Evolutionary conservation across 345 rosid genomes (phyloP).

Genomic region (Citropsis articulata): DNA sequence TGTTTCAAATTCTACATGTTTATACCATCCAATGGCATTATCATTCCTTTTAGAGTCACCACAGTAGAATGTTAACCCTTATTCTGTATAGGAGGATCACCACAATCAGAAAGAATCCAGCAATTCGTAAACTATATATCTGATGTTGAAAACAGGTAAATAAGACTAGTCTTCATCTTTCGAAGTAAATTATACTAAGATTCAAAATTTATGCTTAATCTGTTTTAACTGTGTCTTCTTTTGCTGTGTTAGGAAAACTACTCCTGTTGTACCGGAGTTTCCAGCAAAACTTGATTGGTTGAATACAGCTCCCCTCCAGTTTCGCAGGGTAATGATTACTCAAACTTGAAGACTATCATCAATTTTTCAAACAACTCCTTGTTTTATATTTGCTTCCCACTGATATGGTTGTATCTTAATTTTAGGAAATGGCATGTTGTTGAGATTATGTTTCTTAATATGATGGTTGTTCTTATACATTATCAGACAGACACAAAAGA

Average conservation of each 20-base stretch:
- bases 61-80: not conserved
- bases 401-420: not conserved
- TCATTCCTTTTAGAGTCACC: not conserved
- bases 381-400: not conserved
- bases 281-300: conserved; percentile 89
- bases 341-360: not conserved
- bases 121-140: conserved; percentile 72
- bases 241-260: conserved; percentile 46
- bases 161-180: conserved; percentile 11
- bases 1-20: not conserved
- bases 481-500: not conserved
- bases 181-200: not conserved
- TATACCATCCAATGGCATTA: not conserved
- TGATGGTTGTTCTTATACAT: not conserved
- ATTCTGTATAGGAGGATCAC: conserved; percentile 44
- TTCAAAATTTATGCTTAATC: conserved; percentile 10
- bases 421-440: not conserved
- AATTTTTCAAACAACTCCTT: not conserved
- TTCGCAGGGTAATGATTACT: conserved; percentile 50
- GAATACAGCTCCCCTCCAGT: conserved; percentile 84
- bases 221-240: conserved; percentile 7
- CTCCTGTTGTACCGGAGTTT: conserved; percentile 77
- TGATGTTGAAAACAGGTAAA: conserved; percentile 74
- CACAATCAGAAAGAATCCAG: conserved; percentile 48
- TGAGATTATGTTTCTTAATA: not conserved